These are phyloP conservation scores for Penicillium glabrum DNA, from an alignment of 2,329 filamentous ascomycete genomes.

Conservation along the genomic window DNA sequence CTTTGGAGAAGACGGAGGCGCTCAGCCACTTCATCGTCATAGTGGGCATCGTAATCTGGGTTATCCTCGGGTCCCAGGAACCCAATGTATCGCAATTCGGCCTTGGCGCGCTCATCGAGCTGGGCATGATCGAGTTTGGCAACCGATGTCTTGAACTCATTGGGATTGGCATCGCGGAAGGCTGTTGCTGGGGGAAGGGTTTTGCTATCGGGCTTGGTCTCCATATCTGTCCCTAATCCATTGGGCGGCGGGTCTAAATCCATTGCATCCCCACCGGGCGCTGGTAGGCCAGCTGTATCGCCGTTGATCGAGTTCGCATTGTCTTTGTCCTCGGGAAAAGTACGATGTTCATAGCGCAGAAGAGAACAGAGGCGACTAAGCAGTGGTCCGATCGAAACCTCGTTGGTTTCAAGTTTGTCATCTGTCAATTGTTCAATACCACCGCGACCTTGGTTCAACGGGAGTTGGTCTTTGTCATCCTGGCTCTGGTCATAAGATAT, in stretches of 20 bases:
- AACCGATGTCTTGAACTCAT: conserved; percentile 75
- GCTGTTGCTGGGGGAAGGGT: conserved; percentile 69
- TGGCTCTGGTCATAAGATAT: conserved; percentile 67
- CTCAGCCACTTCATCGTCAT: conserved; percentile 90
- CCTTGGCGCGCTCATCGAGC: conserved; percentile 86
- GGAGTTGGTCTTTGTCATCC: conserved; percentile 63
- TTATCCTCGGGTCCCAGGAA: conserved; percentile 70
- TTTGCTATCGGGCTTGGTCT: conserved; percentile 33
- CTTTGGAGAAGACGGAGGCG: conserved; percentile 82
- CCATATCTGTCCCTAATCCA: conserved; percentile 40
- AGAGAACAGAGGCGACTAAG: conserved; percentile 76
- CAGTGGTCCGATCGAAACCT: conserved; percentile 85
- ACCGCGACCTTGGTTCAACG: conserved; percentile 80
- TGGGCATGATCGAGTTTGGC: conserved; percentile 81
- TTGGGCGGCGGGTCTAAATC: conserved; percentile 43
- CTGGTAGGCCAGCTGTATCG: conserved; percentile 34
- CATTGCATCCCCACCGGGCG: conserved; percentile 49
- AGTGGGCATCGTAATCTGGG: conserved; percentile 83
- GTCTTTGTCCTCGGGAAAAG: conserved; percentile 58
- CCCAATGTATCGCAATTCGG: conserved; percentile 87
- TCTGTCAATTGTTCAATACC: conserved; percentile 85
- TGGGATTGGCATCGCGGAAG: conserved; percentile 74
- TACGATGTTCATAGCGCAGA: conserved; percentile 69
- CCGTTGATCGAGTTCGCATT: conserved; percentile 56
- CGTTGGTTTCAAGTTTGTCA: conserved; percentile 81